phyloP scores from a whole-genome alignment of 371 early-diverging fungal genomes.

The Mucor velutinosus region DNA sequence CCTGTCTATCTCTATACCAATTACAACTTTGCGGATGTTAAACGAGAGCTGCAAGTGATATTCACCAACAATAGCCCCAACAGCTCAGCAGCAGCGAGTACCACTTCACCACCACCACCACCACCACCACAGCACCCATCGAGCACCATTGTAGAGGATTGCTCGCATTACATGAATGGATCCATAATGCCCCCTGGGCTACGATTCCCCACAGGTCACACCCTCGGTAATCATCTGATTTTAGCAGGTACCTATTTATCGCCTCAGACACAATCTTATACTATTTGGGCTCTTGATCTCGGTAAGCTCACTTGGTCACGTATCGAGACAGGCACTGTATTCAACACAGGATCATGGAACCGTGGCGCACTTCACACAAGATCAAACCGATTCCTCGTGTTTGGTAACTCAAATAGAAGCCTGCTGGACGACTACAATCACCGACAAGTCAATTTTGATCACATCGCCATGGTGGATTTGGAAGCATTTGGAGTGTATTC shows the following conservation, averaged over 20 bases:
- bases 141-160: slow-evolving; percentile 4
- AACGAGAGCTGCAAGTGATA: slow-evolving; percentile 73
- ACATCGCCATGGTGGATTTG: slow-evolving; percentile 66
- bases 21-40: slow-evolving; percentile 80
- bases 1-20: slow-evolving; percentile 77
- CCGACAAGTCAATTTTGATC: slow-evolving; percentile 70
- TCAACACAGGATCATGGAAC: slow-evolving; percentile 79
- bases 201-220: slow-evolving; percentile 77
- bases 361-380: slow-evolving; percentile 66
- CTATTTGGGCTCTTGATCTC: slow-evolving; percentile 75
- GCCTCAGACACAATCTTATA: slow-evolving; percentile 63
- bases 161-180: slow-evolving; percentile 52
- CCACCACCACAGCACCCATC: not conserved
- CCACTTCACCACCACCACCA: not conserved
- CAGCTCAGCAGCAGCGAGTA: not conserved
- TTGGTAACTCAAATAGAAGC: slow-evolving; percentile 72
- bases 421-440: slow-evolving; percentile 79
- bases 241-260: slow-evolving; percentile 77
- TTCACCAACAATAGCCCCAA: slow-evolving; percentile 25
- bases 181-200: slow-evolving; percentile 72
- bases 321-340: slow-evolving; percentile 69
- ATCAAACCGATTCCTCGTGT: slow-evolving; percentile 69
- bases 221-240: slow-evolving; percentile 71
- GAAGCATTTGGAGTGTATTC: slow-evolving; percentile 68
- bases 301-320: slow-evolving; percentile 68